Evolutionary conservation across 1,284 basidiomycete species (phyloP), one percentile per base, ranked within the genome.

Genomic region (Ustilago crameri): DNA sequence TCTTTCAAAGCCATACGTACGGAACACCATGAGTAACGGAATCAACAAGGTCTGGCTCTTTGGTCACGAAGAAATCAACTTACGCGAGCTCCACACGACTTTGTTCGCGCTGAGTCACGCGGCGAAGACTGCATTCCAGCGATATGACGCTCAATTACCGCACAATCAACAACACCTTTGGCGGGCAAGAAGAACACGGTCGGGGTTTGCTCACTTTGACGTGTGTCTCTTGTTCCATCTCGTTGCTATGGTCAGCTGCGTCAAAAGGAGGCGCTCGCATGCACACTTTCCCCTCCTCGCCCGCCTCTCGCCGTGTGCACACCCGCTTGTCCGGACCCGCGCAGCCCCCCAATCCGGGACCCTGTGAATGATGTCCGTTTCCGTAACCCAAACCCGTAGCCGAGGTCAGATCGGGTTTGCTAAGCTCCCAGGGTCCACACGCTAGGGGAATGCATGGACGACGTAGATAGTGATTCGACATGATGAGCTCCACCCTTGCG

Each of bases 361-460:
- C 30, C 30, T 30, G 30, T 12, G 30, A 30, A 12, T 30, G 27
- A 9, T 34, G 40, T 18, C 18, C 49, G 53, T 50, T 44, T 48
- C 46, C 53, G 64, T 52, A 50, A 60, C 30, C 42, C 10, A 26
- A 45, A 23, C 35, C 64, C 64, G 64, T 67, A 57, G 64, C 64
- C 64, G 64, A 67, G 64, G 37, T 37, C 14, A 37, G 58, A 54
- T 61, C 64, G 64, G 58, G 41, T 67, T 67, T 61, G 64, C 64
- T 67, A 67, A 67, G 49, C 50, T 49, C n/a, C n/a, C 35, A 51
- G 57, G 57, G 51, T 54, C 51, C 17, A n/a, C 17, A 23, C 18
- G 32, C 37, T 23, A 42, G 22, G 41, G 20, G 41, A 42, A 23
- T 20, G 10, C 41, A 42, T 42, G 10, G 20, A 51, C 44, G 48